phyloP scores from a whole-genome alignment of 2,329 filamentous ascomycete species.

The Didymella keratinophila region DNA sequence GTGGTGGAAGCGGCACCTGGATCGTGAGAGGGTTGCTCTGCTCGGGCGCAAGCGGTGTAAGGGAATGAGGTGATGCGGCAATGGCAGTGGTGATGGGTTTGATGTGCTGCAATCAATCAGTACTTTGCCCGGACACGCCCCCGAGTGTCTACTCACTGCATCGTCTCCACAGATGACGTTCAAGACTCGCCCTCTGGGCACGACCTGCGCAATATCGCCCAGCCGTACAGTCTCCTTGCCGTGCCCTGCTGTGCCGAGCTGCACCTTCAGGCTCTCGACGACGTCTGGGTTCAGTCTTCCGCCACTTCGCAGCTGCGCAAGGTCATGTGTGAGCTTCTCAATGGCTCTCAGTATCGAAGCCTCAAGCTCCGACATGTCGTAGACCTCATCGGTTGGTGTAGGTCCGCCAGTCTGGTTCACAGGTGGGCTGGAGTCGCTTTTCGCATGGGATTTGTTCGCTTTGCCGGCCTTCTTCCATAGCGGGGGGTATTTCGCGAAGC shows the following conservation, averaged over 20 bases:
- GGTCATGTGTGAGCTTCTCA: conserved; percentile 65
- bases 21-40: conserved; percentile 60
- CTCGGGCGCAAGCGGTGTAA: conserved; percentile 60
- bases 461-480: conserved; percentile 64
- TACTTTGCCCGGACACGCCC: neutral
- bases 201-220: conserved; percentile 71
- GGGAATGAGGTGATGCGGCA: conserved; percentile 58
- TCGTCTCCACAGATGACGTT: conserved; percentile 71
- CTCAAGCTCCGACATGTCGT: conserved; percentile 67
- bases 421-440: conserved; percentile 46
- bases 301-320: conserved; percentile 68
- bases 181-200: conserved; percentile 69
- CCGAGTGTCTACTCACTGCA: conserved; percentile 57
- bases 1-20: conserved; percentile 63
- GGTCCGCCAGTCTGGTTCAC: conserved; percentile 29
- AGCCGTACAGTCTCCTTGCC: conserved; percentile 62
- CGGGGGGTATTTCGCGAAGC: conserved; percentile 54
- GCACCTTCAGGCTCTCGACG: conserved; percentile 68
- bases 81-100: conserved; percentile 64
- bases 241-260: conserved; percentile 57
- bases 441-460: conserved; percentile 52
- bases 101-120: conserved; percentile 55
- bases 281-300: conserved; percentile 69
- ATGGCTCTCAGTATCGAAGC: conserved; percentile 63
- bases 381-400: conserved; percentile 62